phyloP scores from a whole-genome alignment of 805 yeast genomes.

The Torulaspora delbrueckii region DNA sequence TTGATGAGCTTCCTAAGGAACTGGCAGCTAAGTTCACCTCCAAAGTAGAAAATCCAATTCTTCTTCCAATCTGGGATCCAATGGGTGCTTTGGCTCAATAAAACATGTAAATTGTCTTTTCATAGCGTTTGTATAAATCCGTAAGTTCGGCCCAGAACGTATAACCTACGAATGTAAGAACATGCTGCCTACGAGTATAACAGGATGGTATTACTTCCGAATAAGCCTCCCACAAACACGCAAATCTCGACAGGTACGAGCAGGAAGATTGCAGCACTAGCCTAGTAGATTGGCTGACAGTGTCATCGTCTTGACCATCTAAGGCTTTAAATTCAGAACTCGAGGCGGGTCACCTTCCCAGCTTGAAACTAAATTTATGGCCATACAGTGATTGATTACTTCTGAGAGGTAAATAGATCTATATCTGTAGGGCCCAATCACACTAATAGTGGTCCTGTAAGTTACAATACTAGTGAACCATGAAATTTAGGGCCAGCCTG shows the following conservation, averaged over 20 bases:
- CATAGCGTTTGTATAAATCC: not conserved
- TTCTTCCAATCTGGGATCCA: slow-evolving; percentile 74
- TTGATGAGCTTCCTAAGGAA: slow-evolving; percentile 43
- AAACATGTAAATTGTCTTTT: not conserved
- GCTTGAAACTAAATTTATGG: not conserved
- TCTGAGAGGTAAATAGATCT: not conserved
- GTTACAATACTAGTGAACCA: slow-evolving; percentile 1
- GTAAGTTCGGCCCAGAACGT: too few relatives aligned
- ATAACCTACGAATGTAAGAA: too few relatives aligned
- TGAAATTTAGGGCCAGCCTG: slow-evolving; percentile 8
- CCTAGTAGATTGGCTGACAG: not conserved
- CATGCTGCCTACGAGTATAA: too few relatives aligned
- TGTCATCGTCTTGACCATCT: too few relatives aligned
- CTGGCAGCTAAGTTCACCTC: slow-evolving; percentile 35
- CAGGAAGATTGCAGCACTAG: too few relatives aligned
- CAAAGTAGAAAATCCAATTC: slow-evolving; percentile 46
- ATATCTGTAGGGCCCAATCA: not conserved
- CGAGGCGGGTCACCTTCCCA: not conserved
- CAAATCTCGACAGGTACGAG: too few relatives aligned
- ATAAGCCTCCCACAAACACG: too few relatives aligned
- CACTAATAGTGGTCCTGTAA: not conserved
- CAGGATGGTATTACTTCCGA: too few relatives aligned
- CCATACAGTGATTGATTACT: not conserved
- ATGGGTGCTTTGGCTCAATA: slow-evolving; percentile 64
- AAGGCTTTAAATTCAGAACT: too few relatives aligned